phyloP scores from a whole-genome alignment of 768 basidiomycete genomes.

The Omphalotus guepiniiformis region DNA sequence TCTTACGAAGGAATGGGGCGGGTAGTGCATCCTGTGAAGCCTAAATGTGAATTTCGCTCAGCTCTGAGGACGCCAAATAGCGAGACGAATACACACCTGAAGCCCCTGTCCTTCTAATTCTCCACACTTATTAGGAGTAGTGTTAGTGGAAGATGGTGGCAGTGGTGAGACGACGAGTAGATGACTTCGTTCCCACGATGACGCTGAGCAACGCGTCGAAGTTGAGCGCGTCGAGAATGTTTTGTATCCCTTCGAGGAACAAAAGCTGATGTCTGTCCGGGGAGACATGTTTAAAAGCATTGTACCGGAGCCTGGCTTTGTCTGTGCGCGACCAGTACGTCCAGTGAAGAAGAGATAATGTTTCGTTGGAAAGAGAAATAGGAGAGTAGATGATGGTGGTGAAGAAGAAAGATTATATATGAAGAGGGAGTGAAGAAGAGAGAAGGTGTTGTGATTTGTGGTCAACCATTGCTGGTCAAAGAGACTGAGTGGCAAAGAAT shows the following conservation, averaged over 20 bases:
- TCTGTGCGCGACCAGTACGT: too few relatives aligned
- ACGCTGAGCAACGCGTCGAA: slow-evolving; percentile 6
- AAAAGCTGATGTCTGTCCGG: slow-evolving; percentile 1
- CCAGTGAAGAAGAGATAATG: background rate
- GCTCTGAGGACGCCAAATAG: too few relatives aligned
- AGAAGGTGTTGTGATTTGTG: background rate
- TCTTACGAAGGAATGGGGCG: too few relatives aligned
- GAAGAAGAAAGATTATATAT: background rate
- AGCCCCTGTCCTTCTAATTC: too few relatives aligned
- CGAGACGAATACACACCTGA: too few relatives aligned
- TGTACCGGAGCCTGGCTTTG: background rate
- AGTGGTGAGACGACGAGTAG: background rate
- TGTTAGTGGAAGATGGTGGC: too few relatives aligned
- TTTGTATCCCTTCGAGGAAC: background rate
- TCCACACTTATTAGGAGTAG: too few relatives aligned
- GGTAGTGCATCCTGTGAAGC: too few relatives aligned
- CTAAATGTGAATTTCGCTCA: too few relatives aligned
- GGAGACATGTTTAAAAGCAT: background rate
- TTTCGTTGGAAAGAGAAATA: background rate
- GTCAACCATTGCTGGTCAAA: background rate
- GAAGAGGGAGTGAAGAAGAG: background rate
- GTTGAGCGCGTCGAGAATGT: background rate
- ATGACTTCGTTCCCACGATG: slow-evolving; percentile 9
- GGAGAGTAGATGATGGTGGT: background rate
- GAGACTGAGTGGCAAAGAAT: too few relatives aligned